Evolutionary conservation across 2,329 filamentous ascomycete species (phyloP).

Genomic region (Rutstroemia sp.): DNA sequence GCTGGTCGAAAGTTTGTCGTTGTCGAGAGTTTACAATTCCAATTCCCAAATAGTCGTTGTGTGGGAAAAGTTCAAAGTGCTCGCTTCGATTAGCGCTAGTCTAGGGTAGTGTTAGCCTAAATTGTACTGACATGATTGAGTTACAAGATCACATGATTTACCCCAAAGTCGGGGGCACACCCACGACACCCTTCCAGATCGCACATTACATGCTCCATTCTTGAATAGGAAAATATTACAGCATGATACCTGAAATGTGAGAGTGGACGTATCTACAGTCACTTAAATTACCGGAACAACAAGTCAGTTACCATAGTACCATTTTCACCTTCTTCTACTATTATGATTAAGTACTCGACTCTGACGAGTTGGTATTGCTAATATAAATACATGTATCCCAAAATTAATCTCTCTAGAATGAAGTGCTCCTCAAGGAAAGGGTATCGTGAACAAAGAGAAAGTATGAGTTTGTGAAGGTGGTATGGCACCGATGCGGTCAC

Average conservation of each 20-base stretch:
- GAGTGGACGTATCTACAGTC: too few species aligned
- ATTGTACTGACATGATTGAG: neutral
- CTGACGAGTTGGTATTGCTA: too few species aligned
- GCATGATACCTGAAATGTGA: too few species aligned
- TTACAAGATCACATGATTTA: neutral
- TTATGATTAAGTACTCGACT: neutral
- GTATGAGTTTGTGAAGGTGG: neutral
- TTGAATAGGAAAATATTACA: too few species aligned
- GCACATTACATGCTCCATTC: too few species aligned
- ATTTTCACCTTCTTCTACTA: neutral
- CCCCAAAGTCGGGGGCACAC: too few species aligned
- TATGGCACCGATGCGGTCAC: neutral
- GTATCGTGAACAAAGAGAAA: constrained; percentile 12
- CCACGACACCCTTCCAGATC: too few species aligned
- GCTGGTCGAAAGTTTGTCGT: constrained; percentile 8
- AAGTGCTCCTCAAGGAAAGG: constrained; percentile 1
- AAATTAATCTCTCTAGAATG: neutral
- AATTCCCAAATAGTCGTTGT: constrained; percentile 4
- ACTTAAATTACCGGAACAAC: too few species aligned
- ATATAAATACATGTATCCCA: neutral
- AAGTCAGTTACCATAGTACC: neutral
- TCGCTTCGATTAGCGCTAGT: neutral
- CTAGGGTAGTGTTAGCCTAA: neutral
- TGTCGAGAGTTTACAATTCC: neutral
- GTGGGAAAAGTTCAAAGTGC: constrained; percentile 6